phyloP scores from a whole-genome alignment of 2,329 filamentous ascomycete species.

The Fusarium papillatum region DNA sequence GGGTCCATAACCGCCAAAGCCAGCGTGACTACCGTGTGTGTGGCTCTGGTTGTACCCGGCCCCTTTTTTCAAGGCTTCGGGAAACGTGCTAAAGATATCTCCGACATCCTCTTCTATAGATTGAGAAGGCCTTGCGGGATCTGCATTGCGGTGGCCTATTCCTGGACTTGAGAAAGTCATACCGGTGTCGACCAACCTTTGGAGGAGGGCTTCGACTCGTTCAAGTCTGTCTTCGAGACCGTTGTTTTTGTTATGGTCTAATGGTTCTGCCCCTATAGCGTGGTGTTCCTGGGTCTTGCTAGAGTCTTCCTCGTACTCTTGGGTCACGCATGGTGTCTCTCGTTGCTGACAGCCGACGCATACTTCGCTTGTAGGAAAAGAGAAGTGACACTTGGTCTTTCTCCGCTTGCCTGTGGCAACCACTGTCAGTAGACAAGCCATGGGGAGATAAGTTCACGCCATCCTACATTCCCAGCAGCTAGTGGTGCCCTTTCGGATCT shows the following conservation, averaged over 20 bases:
- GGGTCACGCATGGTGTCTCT: neutral
- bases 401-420: neutral
- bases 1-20: neutral
- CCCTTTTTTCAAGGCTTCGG: neutral
- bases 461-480: neutral
- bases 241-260: neutral
- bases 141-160: neutral
- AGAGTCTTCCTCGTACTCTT: neutral
- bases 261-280: neutral
- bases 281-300: neutral
- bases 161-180: neutral
- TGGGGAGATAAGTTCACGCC: neutral
- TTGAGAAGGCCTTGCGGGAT: neutral
- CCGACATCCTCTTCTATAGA: neutral
- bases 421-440: neutral
- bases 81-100: neutral
- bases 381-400: neutral
- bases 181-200: neutral
- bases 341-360: neutral
- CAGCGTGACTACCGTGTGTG: neutral
- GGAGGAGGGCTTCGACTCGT: neutral
- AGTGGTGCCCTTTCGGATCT: neutral
- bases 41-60: neutral
- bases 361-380: neutral
- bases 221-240: neutral